Base-by-base conservation (phyloP, 768 basidiomycete genomes). In the Psilocybe tampanensis region DNA sequence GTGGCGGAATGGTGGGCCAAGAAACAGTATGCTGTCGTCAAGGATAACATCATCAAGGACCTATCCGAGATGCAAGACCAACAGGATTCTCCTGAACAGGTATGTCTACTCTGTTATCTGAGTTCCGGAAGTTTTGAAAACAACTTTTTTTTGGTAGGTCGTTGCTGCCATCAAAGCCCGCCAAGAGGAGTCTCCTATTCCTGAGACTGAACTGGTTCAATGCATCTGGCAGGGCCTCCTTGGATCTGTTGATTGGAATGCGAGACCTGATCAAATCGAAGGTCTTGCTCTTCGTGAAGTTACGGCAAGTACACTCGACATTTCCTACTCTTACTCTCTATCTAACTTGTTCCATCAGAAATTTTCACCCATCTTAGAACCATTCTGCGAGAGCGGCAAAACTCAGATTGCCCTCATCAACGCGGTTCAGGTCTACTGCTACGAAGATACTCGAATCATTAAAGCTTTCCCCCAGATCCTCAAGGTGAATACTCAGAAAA, bases 1-100 rank as follows among this genome's bases (percentile, higher is more conserved):
- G 84, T 98, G 42, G 88, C 91, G 2, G 96, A 98, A 15, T 98
- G 94, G 93, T 98, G 91, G 83, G 85, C 86, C 44, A 97, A 95
- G 81, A 89, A 87, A 70, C 92, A 94, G 69, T 86, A 87, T 58
- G 87, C 86, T 54, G 84, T 88, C 56, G 85, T 92, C 63, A 94
- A 90, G 71, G 92, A 95, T 56, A 78, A 80, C 43, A 83, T 95
- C 60, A 73, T 88, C 65, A 80, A 78, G 63, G 84, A 86, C 21
- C 79, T 93, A 53, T 85, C 82, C 55, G 87, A 87, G 57, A 78
- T 89, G 69, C 84, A 86, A 54, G 88, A 87, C 64, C 82, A 79
- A 43, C 87, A 85, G 47, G 92, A 94, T 53, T 62, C 86, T 29
- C 71, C 79, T 19, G 89, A 90, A 34, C 84, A 85, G 63, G 94